These are phyloP conservation scores for Phytophthora hibernalis DNA, from an alignment of 352 stramenopile species.

Conservation along the genomic window DNA sequence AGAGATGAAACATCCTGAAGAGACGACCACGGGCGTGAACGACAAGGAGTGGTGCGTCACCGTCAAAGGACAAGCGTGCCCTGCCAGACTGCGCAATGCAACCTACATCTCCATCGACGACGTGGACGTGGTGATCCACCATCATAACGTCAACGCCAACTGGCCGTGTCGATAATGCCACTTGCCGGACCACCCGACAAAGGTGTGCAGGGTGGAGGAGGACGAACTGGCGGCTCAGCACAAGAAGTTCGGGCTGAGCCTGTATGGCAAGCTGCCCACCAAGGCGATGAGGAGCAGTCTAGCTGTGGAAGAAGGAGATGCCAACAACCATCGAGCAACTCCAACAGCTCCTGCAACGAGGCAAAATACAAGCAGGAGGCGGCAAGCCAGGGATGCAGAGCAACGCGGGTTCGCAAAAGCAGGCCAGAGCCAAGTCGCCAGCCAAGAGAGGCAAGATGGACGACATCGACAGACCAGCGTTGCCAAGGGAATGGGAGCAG, in stretches of 20 bases:
- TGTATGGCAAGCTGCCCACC: background rate
- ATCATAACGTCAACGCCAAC: background rate
- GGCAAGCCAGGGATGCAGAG: too few species aligned
- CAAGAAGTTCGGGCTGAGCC: background rate
- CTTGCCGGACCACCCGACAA: constrained; percentile 2
- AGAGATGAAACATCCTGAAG: background rate
- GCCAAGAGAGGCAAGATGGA: background rate
- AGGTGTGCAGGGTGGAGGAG: background rate
- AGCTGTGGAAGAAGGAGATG: background rate
- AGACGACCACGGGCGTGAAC: background rate
- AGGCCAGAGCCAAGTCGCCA: background rate
- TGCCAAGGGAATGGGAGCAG: background rate
- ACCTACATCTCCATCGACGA: background rate
- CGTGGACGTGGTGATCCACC: background rate
- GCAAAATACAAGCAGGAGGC: background rate
- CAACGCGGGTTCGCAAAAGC: background rate
- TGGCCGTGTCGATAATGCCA: background rate
- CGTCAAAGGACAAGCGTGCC: background rate
- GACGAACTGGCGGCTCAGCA: background rate
- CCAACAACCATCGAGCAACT: background rate
- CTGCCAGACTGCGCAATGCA: background rate
- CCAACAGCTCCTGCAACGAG: background rate
- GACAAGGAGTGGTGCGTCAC: constrained; percentile 3
- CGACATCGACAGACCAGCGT: background rate
- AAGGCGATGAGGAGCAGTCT: background rate